Conservation (phyloP, 75 land plant species). For the Larix kaempferi region DNA sequence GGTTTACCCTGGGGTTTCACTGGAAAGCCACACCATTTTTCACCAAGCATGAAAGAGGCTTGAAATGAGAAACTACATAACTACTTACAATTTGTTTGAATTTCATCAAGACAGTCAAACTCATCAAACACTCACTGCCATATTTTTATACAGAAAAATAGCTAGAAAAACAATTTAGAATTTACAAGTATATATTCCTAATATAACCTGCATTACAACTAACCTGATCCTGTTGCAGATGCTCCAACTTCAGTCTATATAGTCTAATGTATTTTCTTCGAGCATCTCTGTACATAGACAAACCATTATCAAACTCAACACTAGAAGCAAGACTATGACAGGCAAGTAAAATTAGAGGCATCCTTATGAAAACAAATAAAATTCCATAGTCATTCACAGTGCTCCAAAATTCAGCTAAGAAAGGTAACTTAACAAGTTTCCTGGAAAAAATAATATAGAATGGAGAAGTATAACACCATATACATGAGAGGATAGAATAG, state of each 20-base stretch:
- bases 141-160: too few species aligned
- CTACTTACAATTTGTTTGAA: too few species aligned
- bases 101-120: too few species aligned
- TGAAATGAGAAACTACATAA: too few species aligned
- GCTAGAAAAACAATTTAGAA: too few species aligned
- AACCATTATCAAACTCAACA: not conserved
- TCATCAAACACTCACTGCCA: too few species aligned
- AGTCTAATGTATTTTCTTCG: slow-evolving; percentile 28
- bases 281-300: slow-evolving; percentile 11
- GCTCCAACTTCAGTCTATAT: slow-evolving; percentile 30
- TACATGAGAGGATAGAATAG: not conserved
- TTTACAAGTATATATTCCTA: too few species aligned
- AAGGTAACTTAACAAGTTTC: not conserved
- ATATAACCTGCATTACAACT: not conserved
- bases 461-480: not conserved
- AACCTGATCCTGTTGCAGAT: slow-evolving; percentile 24
- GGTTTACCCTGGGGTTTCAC: too few species aligned
- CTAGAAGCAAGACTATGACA: not conserved
- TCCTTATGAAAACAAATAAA: not conserved
- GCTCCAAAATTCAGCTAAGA: not conserved
- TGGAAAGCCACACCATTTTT: too few species aligned
- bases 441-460: not conserved
- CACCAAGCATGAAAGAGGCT: too few species aligned
- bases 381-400: not conserved
- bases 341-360: not conserved